phyloP scores from a whole-genome alignment of 2,329 filamentous ascomycete genomes.

The Didymosphaeria variabile region DNA sequence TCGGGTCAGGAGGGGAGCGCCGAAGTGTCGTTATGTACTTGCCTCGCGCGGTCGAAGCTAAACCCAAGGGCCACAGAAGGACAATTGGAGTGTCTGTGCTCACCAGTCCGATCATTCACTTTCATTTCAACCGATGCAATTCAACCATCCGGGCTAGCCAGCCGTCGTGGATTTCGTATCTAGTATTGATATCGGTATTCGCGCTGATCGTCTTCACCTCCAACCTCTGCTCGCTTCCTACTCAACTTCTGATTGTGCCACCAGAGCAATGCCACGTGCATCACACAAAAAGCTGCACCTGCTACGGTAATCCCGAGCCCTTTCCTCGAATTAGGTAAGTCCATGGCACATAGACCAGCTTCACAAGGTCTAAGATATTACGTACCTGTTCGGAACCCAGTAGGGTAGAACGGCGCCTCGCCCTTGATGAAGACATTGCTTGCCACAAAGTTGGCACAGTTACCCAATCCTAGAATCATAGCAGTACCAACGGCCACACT shows the following conservation, averaged over 20 bases:
- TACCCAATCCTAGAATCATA: slow-evolving; percentile 55
- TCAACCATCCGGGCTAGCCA: not conserved
- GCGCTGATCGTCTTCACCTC: slow-evolving; percentile 33
- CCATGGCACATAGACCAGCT: too few relatives aligned
- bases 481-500: slow-evolving; percentile 31
- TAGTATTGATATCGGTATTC: slow-evolving; percentile 40
- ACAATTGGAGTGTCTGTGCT: not conserved
- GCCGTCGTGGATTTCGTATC: not conserved
- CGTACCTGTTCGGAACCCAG: slow-evolving; percentile 33
- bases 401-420: slow-evolving; percentile 38
- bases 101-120: not conserved
- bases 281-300: slow-evolving; percentile 29
- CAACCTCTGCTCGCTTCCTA: slow-evolving; percentile 20
- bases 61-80: not conserved
- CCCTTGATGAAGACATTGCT: slow-evolving; percentile 46
- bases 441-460: slow-evolving; percentile 66
- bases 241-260: slow-evolving; percentile 60
- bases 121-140: not conserved
- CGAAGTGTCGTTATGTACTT: not conserved
- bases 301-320: slow-evolving; percentile 46
- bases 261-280: slow-evolving; percentile 56
- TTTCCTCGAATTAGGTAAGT: not conserved
- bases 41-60: not conserved
- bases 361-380: not conserved
- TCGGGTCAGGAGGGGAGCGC: not conserved